phyloP scores from a whole-genome alignment of 352 stramenopile species.

The Phytophthora aleatoria region DNA sequence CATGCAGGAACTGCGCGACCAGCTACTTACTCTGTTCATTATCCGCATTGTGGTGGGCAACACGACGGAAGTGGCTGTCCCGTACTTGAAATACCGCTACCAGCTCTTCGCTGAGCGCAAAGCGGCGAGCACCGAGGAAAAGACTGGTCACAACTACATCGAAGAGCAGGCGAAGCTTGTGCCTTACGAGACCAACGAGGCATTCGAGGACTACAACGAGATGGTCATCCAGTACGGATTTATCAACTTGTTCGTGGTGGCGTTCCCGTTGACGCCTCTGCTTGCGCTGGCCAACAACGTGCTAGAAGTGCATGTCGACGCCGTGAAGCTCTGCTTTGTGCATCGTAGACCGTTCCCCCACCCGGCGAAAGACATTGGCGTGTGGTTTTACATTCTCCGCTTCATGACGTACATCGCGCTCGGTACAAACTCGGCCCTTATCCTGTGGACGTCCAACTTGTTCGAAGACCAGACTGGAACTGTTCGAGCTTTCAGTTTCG shows the following conservation, averaged over 20 bases:
- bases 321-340: constrained; percentile 83
- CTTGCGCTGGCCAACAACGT: constrained; percentile 92
- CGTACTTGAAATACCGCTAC: constrained; percentile 82
- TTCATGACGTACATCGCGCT: constrained; percentile 84
- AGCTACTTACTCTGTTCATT: constrained; percentile 92
- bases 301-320: constrained; percentile 91
- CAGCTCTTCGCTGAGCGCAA: constrained; percentile 62
- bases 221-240: constrained; percentile 96
- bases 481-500: constrained; percentile 68
- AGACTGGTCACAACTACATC: constrained; percentile 74
- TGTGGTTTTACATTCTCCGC: constrained; percentile 90
- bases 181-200: constrained; percentile 81
- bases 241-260: constrained; percentile 94
- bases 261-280: constrained; percentile 92
- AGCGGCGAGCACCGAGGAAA: constrained; percentile 26
- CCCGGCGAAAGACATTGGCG: constrained; percentile 89
- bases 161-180: constrained; percentile 84
- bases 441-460: constrained; percentile 83
- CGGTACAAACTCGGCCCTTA: constrained; percentile 78
- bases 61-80: constrained; percentile 86
- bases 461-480: constrained; percentile 50
- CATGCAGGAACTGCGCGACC: constrained; percentile 90
- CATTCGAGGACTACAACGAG: constrained; percentile 91
- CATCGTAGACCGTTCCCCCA: constrained; percentile 80
- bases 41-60: constrained; percentile 94